Base-by-base conservation (phyloP, 371 early-diverging fungal genomes). In the Mortierella sp. region DNA sequence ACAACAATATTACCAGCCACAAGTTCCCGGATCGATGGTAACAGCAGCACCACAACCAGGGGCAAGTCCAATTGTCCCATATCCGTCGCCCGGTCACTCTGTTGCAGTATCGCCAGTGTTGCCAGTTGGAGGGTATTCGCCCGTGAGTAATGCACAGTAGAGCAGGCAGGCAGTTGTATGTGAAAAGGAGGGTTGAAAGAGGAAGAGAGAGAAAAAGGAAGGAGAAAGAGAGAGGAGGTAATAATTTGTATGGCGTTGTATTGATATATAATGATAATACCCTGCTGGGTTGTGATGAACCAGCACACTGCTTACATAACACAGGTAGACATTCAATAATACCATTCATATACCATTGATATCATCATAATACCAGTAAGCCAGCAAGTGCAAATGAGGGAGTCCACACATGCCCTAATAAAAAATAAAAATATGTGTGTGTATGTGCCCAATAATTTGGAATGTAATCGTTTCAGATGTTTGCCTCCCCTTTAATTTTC, bases 11-110 rank as follows among this genome's bases (percentile, higher is more conserved):
- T 59, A 22, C 3, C 65, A 53, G 32, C 11, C 67, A 68, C 50
- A 47, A 36, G 65, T 43, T 11, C 69, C 73, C 43, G 78, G 78
- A 16, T 57, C 73, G 2, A 63, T 55, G 62, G 52, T 77, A 24
- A 77, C 78, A 6, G 28, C 78, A 21, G 65, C 69, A 0, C 78
- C 78, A 22, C 78, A 77, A 28, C 69, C 73, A 10, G 73, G 78
- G 8, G 73, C 58, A 22, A 64, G 63, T 32, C 73, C 78, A 3
- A 72, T 77, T 50, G 63, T 47, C 1, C 69, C 78, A 2, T 72
- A 72, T 40, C 57, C 78, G 3, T 72, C 78, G 1, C 73, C 73
- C 15, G 72, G 69, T 4, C 43, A 33, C 57, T 72, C 78, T 2
- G 62, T 72, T 7, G 78, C 78, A 4, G 78, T 72, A 19, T 77